Evolutionary conservation across 768 basidiomycete species (phyloP).

Genomic region (Auriscalpium vulgare): DNA sequence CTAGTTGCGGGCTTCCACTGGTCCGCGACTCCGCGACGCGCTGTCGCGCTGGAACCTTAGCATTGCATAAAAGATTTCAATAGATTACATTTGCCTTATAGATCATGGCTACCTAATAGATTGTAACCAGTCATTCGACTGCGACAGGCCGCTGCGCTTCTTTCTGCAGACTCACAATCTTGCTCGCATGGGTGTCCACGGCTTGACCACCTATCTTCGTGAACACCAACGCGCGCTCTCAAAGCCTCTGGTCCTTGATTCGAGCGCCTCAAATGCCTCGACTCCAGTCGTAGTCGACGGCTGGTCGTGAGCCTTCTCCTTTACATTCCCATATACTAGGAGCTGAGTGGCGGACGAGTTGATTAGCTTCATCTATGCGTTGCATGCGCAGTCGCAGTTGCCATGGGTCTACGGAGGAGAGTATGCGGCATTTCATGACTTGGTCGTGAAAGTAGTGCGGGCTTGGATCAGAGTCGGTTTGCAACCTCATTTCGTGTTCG

Average conservation of each 20-base stretch:
- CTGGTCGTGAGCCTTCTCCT: slow-evolving; percentile 64
- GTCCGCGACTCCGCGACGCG: too few relatives aligned
- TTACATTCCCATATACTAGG: slow-evolving; percentile 3
- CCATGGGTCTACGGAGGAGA: slow-evolving; percentile 89
- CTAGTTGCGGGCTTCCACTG: too few relatives aligned
- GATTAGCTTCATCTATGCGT: slow-evolving; percentile 64
- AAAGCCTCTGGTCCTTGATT: slow-evolving; percentile 26
- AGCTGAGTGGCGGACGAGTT: background rate
- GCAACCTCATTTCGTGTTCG: slow-evolving; percentile 69
- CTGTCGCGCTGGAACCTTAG: too few relatives aligned
- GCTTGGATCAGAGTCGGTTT: slow-evolving; percentile 67
- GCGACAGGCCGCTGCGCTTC: too few relatives aligned
- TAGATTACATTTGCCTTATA: too few relatives aligned
- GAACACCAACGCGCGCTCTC: slow-evolving; percentile 36
- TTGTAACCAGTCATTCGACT: too few relatives aligned
- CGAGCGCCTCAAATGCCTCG: slow-evolving; percentile 1
- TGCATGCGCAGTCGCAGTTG: slow-evolving; percentile 50
- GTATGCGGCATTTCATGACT: slow-evolving; percentile 46
- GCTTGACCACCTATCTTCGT: slow-evolving; percentile 43
- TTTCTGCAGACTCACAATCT: too few relatives aligned
- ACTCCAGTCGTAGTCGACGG: slow-evolving; percentile 69
- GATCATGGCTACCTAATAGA: too few relatives aligned
- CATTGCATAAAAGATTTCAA: too few relatives aligned
- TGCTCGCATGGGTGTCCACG: slow-evolving; percentile 15
- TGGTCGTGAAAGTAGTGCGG: slow-evolving; percentile 42